These are phyloP conservation scores for Ogataea salicorniae DNA, from an alignment of 805 yeast species.

Conservation along the genomic window DNA sequence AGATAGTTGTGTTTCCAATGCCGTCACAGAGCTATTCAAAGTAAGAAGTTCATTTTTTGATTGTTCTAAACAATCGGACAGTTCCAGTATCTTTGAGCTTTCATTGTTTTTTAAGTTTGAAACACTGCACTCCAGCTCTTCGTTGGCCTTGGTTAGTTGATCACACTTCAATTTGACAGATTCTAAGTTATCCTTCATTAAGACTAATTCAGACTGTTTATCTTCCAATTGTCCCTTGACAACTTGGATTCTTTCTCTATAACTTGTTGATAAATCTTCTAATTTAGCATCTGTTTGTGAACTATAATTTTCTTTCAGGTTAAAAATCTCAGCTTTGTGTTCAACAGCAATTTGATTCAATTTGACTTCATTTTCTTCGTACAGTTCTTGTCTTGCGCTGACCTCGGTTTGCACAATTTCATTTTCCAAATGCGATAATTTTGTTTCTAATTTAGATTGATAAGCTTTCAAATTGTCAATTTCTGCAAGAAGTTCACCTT, in stretches of 20 bases:
- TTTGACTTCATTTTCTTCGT: constrained; percentile 31
- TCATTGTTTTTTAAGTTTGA: constrained; percentile 4
- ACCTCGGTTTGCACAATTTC: constrained; percentile 26
- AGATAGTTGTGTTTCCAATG: constrained; percentile 4
- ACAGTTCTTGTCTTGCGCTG: constrained; percentile 24
- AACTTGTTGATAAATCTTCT: constrained; percentile 28
- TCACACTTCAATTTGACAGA: constrained; percentile 7
- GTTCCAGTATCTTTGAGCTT: constrained; percentile 1
- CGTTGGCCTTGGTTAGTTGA: constrained; percentile 5
- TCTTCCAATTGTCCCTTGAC: constrained; percentile 12
- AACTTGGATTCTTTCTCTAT: constrained; percentile 27
- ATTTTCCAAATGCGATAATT: constrained; percentile 21
- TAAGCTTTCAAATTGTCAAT: constrained; percentile 23
- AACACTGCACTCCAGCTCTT: constrained; percentile 4
- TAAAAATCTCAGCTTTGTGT: constrained; percentile 29
- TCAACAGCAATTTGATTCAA: constrained; percentile 33
- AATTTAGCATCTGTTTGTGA: constrained; percentile 27
- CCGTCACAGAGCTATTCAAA: constrained; percentile 2
- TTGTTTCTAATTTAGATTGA: constrained; percentile 18
- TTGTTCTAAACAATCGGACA: constrained; percentile 2
- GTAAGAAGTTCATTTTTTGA: constrained; percentile 3
- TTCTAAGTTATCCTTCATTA: constrained; percentile 5
- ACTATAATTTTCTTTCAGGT: constrained; percentile 24
- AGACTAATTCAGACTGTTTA: constrained; percentile 6
- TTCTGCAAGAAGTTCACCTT: constrained; percentile 22